Base-by-base conservation (phyloP, 225 moss, liverwort and hornwort genomes). In the Pleurozium schreberi region DNA sequence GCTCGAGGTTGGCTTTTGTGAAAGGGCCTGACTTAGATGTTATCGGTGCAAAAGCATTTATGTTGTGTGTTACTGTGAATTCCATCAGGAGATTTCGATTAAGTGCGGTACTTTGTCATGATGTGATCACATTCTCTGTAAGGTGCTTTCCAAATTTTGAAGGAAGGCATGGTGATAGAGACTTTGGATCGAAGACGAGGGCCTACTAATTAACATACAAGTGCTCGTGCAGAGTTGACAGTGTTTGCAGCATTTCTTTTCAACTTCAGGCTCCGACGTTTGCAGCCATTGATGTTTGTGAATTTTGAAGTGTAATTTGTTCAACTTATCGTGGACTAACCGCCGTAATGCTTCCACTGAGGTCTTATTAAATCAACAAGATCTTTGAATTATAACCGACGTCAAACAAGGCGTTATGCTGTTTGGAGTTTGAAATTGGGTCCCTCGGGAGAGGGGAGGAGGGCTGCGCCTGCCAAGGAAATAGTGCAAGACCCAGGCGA, bases 371-470 rank as follows among this genome's bases (percentile, higher is more conserved):
- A 14, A 0, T 14, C 14, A 25, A 25, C 2, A 25, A 14, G 26
- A 27, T 9, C 2, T 9, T 43, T n/a, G 7, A 1, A 4, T 1
- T 0, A 0, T 5, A 73, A 18, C 0, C 0, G 15, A 26, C 3
- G 42, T 3, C 5, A 9, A n/a, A 2, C 3, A 10, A 16, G 6
- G 6, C 5, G 3, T 47, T 18, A 0, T 47, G 18, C 47, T 49
- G 31, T 31, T 49, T 75, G 31, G 12, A 75, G 3, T 31, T 75
- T 7, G 49, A 9, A 3, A 20, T 31, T 49, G 19, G 49, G 5
- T 14, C 12, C 34, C 52, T 52, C 52, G 14, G 22, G 14, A 23
- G 36, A 34, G 50, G 12, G 25, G 10, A 49, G 12, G 27, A 26
- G 84, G 80, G 85, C 7, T 58, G 85, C 88, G 57, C 87, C 84